These are phyloP conservation scores for Phytophthora nicotianae DNA, from an alignment of 352 stramenopile genomes.

Conservation along the genomic window DNA sequence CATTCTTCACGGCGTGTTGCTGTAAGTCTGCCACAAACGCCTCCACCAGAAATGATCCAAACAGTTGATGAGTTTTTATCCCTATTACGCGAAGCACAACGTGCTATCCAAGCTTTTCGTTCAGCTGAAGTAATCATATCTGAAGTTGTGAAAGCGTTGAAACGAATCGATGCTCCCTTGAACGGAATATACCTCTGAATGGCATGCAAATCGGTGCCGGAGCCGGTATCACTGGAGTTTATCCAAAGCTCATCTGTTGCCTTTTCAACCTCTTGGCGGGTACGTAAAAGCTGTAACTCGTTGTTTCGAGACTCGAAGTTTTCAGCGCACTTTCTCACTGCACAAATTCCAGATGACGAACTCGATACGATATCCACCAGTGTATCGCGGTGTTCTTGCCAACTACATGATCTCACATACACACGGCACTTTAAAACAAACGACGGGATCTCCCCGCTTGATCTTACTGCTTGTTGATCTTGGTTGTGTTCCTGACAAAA, in stretches of 20 bases:
- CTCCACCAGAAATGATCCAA: constrained; percentile 61
- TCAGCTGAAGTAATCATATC: not conserved
- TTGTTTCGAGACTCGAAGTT: constrained; percentile 30
- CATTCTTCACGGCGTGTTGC: constrained; percentile 30
- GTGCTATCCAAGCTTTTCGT: constrained; percentile 58
- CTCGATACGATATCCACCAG: constrained; percentile 30
- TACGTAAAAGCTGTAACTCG: constrained; percentile 11
- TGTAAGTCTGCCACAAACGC: not conserved
- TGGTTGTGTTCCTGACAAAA: constrained; percentile 33
- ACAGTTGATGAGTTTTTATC: constrained; percentile 49
- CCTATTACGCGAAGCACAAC: constrained; percentile 58
- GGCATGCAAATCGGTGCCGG: constrained; percentile 18
- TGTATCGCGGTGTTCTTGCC: constrained; percentile 17
- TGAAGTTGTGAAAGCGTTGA: not conserved
- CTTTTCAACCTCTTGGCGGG: constrained; percentile 26
- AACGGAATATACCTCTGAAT: constrained; percentile 59
- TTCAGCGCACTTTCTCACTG: constrained; percentile 26
- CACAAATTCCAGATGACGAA: constrained; percentile 23
- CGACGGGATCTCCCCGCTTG: not conserved
- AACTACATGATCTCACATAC: constrained; percentile 16
- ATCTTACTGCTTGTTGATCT: constrained; percentile 9
- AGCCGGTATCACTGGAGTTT: not conserved
- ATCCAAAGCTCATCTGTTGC: constrained; percentile 28
- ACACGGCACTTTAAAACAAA: constrained; percentile 24
- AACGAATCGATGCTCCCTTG: constrained; percentile 33